phyloP scores from a whole-genome alignment of 176 grass and related monocot species.

The Elymus sibiricus region DNA sequence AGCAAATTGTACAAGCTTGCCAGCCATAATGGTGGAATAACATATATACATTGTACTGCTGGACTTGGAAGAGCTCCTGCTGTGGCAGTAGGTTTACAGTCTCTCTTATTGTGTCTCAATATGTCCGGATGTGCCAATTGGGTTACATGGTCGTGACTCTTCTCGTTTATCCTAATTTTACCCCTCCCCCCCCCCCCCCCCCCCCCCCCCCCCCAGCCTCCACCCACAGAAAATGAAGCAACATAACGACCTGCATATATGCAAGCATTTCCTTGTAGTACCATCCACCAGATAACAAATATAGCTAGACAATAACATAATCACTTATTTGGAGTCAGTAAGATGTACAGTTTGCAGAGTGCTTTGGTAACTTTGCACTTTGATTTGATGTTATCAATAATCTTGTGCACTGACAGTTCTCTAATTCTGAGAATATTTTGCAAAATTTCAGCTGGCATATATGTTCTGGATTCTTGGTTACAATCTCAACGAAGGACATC shows the following conservation, averaged over 20 bases:
- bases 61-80: constrained; percentile 96
- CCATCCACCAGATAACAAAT: neutral
- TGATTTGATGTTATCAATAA: neutral
- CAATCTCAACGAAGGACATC: constrained; percentile 52
- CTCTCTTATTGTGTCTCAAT: constrained; percentile 4
- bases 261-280: neutral
- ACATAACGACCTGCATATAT: neutral
- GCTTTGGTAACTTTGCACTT: neutral
- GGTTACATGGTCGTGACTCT: neutral
- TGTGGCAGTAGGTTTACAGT: constrained; percentile 63
- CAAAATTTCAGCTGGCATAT: constrained; percentile 51
- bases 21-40: constrained; percentile 70
- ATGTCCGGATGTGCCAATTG: neutral
- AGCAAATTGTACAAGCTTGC: constrained; percentile 85
- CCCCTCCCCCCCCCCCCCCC: too few relatives aligned
- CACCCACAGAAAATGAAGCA: neutral
- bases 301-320: neutral
- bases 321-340: neutral
- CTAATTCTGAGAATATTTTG: neutral
- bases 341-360: neutral
- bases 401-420: neutral
- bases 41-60: constrained; percentile 98
- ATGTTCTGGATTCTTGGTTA: constrained; percentile 78
- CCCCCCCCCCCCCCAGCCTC: too few relatives aligned
- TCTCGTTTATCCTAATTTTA: neutral